Percentiles rank a stretch among this genome's conserved stretches.
Evolutionary conservation across 305 asterid species (phyloP).

Genomic region (Plantago rigida): DNA sequence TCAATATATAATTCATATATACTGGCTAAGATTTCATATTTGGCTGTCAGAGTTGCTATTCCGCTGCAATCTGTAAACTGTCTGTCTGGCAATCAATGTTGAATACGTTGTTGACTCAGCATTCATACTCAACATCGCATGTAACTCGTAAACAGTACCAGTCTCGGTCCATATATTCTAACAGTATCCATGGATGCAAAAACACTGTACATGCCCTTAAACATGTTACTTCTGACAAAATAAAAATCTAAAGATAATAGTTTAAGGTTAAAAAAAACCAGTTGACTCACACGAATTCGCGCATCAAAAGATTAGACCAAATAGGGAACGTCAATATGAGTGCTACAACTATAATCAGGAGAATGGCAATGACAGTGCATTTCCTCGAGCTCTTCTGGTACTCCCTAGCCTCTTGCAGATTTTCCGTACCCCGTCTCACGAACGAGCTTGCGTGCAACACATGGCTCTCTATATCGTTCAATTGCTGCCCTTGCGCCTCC

Average conservation of each 20-base stretch:
- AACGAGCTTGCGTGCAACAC: constrained; percentile 68
- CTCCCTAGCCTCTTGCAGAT: constrained; percentile 56
- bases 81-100: too few species aligned
- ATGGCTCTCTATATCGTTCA: constrained; percentile 60
- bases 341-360: constrained; percentile 33
- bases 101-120: too few species aligned
- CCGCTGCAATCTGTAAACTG: too few species aligned
- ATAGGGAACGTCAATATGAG: constrained; percentile 5
- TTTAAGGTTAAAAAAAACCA: not conserved
- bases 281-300: not conserved
- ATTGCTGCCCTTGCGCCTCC: constrained; percentile 72
- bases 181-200: too few species aligned
- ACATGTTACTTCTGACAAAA: too few species aligned
- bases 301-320: constrained; percentile 12
- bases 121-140: too few species aligned
- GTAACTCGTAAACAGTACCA: too few species aligned
- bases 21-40: too few species aligned
- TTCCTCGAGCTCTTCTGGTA: constrained; percentile 59
- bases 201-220: too few species aligned
- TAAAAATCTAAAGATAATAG: not conserved
- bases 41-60: too few species aligned
- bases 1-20: too few species aligned
- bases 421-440: constrained; percentile 65
- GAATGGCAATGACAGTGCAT: constrained; percentile 47
- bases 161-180: too few species aligned